These are phyloP conservation scores for Linnemannia schmuckeri DNA, from an alignment of 192 early-diverging fungal genomes.

Conservation along the genomic window DNA sequence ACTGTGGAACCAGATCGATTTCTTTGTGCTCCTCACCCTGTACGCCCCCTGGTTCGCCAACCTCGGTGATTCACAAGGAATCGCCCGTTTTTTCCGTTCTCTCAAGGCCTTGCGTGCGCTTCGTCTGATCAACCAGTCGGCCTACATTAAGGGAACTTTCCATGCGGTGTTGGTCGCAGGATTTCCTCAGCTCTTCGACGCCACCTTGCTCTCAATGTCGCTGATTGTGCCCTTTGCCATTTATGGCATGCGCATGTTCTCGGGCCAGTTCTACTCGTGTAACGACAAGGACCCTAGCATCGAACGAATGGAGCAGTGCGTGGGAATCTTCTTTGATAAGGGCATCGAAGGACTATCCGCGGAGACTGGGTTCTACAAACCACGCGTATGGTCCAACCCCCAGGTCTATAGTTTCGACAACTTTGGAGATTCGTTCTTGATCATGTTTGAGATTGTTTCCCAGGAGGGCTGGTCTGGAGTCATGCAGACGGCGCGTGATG, in stretches of 20 bases:
- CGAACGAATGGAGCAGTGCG: constrained; percentile 36
- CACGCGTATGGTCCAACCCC: constrained; percentile 72
- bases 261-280: constrained; percentile 66
- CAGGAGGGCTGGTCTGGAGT: constrained; percentile 74
- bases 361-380: constrained; percentile 50
- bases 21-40: constrained; percentile 69
- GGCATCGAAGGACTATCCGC: neutral
- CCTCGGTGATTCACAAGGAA: constrained; percentile 49
- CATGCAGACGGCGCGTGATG: constrained; percentile 59
- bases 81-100: constrained; percentile 65
- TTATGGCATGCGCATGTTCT: constrained; percentile 67
- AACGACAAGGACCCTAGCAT: constrained; percentile 55
- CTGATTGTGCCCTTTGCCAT: constrained; percentile 72
- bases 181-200: constrained; percentile 69
- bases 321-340: constrained; percentile 32
- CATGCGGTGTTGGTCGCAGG: constrained; percentile 69
- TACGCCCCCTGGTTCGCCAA: constrained; percentile 62
- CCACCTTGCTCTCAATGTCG: constrained; percentile 58
- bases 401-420: constrained; percentile 71
- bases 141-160: constrained; percentile 67
- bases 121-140: constrained; percentile 67
- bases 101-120: constrained; percentile 71
- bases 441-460: constrained; percentile 69
- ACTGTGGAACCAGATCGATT: constrained; percentile 72
- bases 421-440: constrained; percentile 65